Evolutionary conservation across 192 early-diverging fungal genomes (phyloP), one percentile per base, ranked within the genome.

Genomic region (Coemansia sp.): DNA sequence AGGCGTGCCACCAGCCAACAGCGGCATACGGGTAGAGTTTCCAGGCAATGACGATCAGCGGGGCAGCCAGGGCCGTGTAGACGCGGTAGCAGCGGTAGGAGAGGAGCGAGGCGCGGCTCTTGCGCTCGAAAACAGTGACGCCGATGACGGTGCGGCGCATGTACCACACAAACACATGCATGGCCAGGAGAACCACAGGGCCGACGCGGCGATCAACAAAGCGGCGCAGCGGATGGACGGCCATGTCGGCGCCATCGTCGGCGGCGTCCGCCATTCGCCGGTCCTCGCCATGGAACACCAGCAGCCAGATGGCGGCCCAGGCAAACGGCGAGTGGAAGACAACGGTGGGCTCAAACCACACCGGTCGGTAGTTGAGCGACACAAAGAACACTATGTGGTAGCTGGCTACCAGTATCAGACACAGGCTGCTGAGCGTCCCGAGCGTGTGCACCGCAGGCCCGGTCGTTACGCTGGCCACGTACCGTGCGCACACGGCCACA

Each of bases 91-190:
- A 69, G 71, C 76, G 73, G 45, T 80, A 57, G 1, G 64, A 65
- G 5, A 58, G 41, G 16, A 56, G n/a, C 1, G 73, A 68, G 1
- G 81, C 76, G 5, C 76, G 66, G 13, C 68, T 63, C 37, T 67
- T 74, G 60, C 76, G 72, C 62, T 83, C 76, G 65, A 83, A 83
- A 41, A 83, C 80, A 0, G 71, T 64, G 11, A 83, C 51, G 16
- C 80, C 80, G 36, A 83, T 77, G 3, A 78, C 80, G 0, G 80
- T 83, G 8, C 80, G 72, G 9, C 80, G 72, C 59, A 63, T 72
- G 55, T 83, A 83, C 76, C 79, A 82, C 41, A 82, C 68, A 59
- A 82, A 82, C 5, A 71, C 59, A 41, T 82, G 79, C 74, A 82
- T 82, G 21, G 70, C 43, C 18, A 73, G 39, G 39, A 82, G 59